Conservation (phyloP, 2,329 filamentous ascomycete genomes). For the Trichothecium sympodiale region DNA sequence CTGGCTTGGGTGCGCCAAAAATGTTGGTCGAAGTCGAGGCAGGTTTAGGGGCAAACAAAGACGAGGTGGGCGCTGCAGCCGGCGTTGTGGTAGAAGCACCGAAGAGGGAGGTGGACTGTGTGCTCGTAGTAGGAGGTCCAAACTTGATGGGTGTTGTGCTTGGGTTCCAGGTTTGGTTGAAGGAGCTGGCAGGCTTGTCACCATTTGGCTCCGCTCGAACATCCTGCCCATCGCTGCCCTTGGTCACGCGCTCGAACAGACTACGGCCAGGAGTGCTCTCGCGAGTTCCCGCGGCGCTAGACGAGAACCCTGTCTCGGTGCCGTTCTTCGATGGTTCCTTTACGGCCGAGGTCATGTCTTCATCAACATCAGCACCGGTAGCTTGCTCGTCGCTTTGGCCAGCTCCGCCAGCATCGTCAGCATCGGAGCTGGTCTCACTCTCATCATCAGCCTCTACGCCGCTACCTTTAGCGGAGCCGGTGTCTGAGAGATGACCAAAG, state of each 20-base stretch:
- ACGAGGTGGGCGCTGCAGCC: constrained; percentile 10
- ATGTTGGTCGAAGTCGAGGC: constrained; percentile 18
- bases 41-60: constrained; percentile 24
- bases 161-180: constrained; percentile 29
- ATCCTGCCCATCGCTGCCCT: constrained; percentile 37
- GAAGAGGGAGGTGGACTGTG: constrained; percentile 19
- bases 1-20: constrained; percentile 23
- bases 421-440: constrained; percentile 32
- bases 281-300: constrained; percentile 28
- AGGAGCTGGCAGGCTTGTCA: constrained; percentile 13
- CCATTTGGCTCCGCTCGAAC: constrained; percentile 24
- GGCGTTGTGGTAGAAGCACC: constrained; percentile 7
- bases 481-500: constrained; percentile 49
- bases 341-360: too few species aligned
- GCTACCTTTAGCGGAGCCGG: constrained; percentile 43
- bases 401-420: constrained; percentile 29
- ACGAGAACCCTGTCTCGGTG: constrained; percentile 7
- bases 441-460: constrained; percentile 36
- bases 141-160: constrained; percentile 46
- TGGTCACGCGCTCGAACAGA: constrained; percentile 44
- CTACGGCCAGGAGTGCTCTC: constrained; percentile 36
- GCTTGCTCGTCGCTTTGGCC: constrained; percentile 29
- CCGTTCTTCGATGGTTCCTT: background rate
- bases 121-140: constrained; percentile 20
- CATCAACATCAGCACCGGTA: background rate